A percentile compares a stretch with the other conserved stretches of the same genome.
phyloP scores from a whole-genome alignment of 2,329 filamentous ascomycete species.

The Fusarium multiceps region DNA sequence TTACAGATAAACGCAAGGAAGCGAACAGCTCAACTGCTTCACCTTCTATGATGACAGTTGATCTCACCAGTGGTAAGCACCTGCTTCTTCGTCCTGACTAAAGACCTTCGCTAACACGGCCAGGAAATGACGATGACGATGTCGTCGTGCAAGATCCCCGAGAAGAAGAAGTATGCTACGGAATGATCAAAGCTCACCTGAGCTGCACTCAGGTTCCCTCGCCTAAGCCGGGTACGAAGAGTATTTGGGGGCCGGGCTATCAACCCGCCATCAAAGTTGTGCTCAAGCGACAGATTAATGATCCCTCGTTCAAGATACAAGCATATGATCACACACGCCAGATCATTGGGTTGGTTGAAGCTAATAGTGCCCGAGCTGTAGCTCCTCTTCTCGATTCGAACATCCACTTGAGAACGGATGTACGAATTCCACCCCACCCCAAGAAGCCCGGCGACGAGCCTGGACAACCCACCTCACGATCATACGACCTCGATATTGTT shows the following conservation, averaged over 20 bases:
- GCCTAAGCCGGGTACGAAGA: conserved; percentile 71
- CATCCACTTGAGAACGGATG: conserved; percentile 74
- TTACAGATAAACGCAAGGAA: conserved; percentile 69
- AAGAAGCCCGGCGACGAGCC: conserved; percentile 72
- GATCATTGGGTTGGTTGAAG: conserved; percentile 81
- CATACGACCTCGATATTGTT: conserved; percentile 75
- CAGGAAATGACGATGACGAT: conserved; percentile 64
- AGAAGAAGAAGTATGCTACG: conserved; percentile 82
- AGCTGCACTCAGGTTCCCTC: conserved; percentile 76
- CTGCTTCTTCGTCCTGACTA: conserved; percentile 27
- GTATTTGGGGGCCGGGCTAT: conserved; percentile 66
- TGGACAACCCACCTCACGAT: conserved; percentile 70
- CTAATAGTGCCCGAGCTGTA: conserved; percentile 73
- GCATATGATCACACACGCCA: conserved; percentile 77
- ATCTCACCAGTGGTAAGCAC: conserved; percentile 64
- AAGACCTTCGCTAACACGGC: conserved; percentile 8
- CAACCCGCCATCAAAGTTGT: conserved; percentile 82
- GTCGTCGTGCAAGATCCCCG: conserved; percentile 68
- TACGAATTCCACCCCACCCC: conserved; percentile 75
- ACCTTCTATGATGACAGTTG: conserved; percentile 63
- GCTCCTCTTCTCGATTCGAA: conserved; percentile 78
- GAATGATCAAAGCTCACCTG: conserved; percentile 76
- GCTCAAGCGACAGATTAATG: conserved; percentile 68
- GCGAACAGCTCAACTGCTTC: conserved; percentile 46
- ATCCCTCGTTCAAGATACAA: conserved; percentile 70